These are phyloP conservation scores for Aspergillus olivimuriae DNA, from an alignment of 495 filamentous ascomycete genomes.

Conservation along the genomic window DNA sequence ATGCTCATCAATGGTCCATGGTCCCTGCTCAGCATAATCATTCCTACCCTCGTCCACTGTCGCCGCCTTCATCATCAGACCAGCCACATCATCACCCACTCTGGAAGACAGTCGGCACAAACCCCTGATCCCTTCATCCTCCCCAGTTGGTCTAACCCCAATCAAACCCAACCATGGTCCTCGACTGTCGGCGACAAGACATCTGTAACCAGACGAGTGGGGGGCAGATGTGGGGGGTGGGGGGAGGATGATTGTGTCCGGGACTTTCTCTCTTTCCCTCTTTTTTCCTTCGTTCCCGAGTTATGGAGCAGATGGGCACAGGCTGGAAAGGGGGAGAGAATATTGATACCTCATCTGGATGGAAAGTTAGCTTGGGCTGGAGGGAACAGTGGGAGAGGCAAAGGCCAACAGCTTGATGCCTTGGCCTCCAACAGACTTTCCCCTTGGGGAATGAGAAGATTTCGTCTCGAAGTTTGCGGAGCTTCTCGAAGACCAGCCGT, in stretches of 20 bases:
- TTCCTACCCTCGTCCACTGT: no score
- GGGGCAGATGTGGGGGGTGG: constrained; percentile 6
- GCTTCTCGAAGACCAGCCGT: constrained; percentile 18
- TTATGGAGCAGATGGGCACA: no score
- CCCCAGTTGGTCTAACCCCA: constrained; percentile 9
- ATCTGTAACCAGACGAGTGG: constrained; percentile 10
- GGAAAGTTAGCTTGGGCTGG: no score
- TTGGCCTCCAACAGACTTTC: constrained; percentile 12
- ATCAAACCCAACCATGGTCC: constrained; percentile 11
- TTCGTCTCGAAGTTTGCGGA: constrained; percentile 10
- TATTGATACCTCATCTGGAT: no score
- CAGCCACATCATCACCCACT: not conserved
- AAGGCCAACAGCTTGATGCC: no score
- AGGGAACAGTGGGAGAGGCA: no score
- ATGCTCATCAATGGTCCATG: no score
- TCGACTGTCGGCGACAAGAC: constrained; percentile 12
- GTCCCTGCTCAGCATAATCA: no score
- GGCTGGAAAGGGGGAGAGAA: no score
- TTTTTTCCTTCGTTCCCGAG: not conserved
- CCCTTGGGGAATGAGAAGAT: constrained; percentile 6
- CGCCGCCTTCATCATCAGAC: no score
- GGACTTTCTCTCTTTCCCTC: not conserved
- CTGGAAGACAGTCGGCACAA: not conserved
- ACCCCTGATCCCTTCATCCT: constrained; percentile 9
- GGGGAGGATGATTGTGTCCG: not conserved